Base-by-base conservation (phyloP, 2,329 filamentous ascomycete genomes). In the Venturia aucupariae region DNA sequence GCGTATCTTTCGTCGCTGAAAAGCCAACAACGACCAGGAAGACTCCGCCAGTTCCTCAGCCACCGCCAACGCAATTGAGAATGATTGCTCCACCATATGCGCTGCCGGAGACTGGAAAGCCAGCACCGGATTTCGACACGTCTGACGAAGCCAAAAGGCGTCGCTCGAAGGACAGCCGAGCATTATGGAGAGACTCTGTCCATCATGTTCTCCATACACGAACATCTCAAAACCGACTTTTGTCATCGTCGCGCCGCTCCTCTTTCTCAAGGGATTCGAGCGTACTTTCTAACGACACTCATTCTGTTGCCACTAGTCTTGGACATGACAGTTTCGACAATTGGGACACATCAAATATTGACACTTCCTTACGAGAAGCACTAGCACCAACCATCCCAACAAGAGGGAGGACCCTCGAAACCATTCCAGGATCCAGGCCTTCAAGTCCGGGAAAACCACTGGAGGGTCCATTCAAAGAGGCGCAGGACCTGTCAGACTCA, bases 261-360 rank as follows among this genome's bases (percentile, higher is more conserved):
- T 57, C 51, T 8, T 27, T 62, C 11, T 62, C 60, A n/a, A 32
- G 60, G 7, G 41, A 46, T 24, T 62, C 60, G 15, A 62, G 60
- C n/a, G 42, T 62, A 41, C 30, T 42, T 19, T 62, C 60, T 15
- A 27, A 13, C 24, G 60, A 60, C 41, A 60, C 35, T 22, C 38
- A 38, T 27, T 60, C 59, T 41, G 35, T 30, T 19, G 59, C 27
- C 15, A 44, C 19, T 8, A 41, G 27, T 42, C 24, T 32, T 17
- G 10, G 17, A 35, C 44, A 41, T 15, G 86, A 89, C 66, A 83
- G 84, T 1, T 90, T 91, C 69, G 88, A 90, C 69, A 86, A 82
- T 2, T 91, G 89, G 89, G 88, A 91, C 70, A 90, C 86, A 0
- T 89, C 86, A 0, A 79, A 80, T 0, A 85, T 90, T 2, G 86